These are phyloP conservation scores for Balamuthia mandrillaris DNA, from an alignment of 208 protist genomes.

Conservation along the genomic window DNA sequence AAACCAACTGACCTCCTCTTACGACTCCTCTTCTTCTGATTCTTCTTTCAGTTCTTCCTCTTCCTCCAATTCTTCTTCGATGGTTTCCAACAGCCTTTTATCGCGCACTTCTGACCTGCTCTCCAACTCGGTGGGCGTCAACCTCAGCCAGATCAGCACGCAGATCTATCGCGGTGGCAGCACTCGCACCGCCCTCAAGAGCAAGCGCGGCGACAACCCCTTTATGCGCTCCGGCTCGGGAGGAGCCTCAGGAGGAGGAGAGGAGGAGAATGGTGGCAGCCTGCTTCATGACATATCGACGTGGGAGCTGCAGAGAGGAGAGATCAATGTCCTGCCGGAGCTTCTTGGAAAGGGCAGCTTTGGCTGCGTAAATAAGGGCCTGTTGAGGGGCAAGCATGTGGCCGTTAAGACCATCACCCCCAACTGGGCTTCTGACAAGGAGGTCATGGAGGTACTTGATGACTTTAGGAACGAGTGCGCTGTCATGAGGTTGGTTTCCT, in stretches of 20 bases:
- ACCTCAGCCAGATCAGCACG: not conserved
- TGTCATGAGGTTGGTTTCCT: conserved; percentile 5
- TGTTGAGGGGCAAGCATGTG: conserved; percentile 16
- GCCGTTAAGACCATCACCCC: conserved; percentile 31
- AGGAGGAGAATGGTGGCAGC: not conserved
- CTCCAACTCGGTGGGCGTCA: not conserved
- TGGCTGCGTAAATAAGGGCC: conserved; percentile 4
- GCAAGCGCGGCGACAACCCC: not conserved
- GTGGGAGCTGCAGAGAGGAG: not conserved
- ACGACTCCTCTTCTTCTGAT: not conserved
- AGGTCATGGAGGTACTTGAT: conserved; percentile 14
- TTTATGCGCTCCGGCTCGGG: too few species aligned
- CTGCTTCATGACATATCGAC: conserved; percentile 20
- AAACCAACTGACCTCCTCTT: not conserved
- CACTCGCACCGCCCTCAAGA: not conserved
- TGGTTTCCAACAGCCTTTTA: not conserved
- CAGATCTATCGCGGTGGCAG: not conserved
- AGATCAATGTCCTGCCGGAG: conserved; percentile 28
- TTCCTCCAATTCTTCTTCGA: not conserved
- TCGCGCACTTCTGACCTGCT: not conserved
- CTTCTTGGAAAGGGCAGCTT: conserved; percentile 27
- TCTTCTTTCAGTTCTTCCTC: not conserved
- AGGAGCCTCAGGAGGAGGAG: not conserved
- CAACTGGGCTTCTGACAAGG: conserved; percentile 2
- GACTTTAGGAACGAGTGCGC: conserved; percentile 40